Evolutionary conservation across 495 filamentous ascomycete genomes (phyloP), one percentile per base, ranked within the genome.

Genomic region (Aspergillus steynii): DNA sequence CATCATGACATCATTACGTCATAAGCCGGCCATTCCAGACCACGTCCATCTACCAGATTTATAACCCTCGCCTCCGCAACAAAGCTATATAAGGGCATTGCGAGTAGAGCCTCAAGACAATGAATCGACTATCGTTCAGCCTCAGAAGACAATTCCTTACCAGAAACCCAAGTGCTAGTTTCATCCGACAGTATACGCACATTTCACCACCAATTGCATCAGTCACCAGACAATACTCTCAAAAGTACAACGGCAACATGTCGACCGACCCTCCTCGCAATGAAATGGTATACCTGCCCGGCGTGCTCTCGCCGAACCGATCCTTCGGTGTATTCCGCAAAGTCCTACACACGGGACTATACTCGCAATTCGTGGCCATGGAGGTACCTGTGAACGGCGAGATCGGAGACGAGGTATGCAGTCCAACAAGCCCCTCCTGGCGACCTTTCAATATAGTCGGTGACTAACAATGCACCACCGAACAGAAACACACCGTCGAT

Each of bases 361-460:
- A 86, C 73, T 83, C 78, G 29, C 86, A 88, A 72, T 69, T 87
- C 14, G 85, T 88, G 1, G 70, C 84, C 5, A 88, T 88, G 85
- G 86, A 84, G 46, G 76, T 89, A 5, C 84, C 85, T 2, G 81
- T 86, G 1, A 82, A 81, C 14, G 85, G 85, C 14, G 86, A 88
- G 52, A 87, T 89, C 67, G 86, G 86, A 4, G 85, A 89, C 55
- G 85, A 88, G 76, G 82, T 84, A 58, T 50, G 68, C 51, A 32
- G 15, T 7, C 50, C 14, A 9, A 14, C 3, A 2, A 26, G 15
- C 28, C 49, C 5, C n/a, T 26, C 25, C 7, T 14, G 6, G 7
- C 49, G 25, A 26, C 1, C 28, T 31, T 29, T 5, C 4, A 31
- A 37, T 8, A 25, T 47, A 9, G 5, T 20, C 20, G 20, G 20